Evolutionary conservation across 768 basidiomycete genomes (phyloP).

Genomic region (Holtermanniella nyarrowii): DNA sequence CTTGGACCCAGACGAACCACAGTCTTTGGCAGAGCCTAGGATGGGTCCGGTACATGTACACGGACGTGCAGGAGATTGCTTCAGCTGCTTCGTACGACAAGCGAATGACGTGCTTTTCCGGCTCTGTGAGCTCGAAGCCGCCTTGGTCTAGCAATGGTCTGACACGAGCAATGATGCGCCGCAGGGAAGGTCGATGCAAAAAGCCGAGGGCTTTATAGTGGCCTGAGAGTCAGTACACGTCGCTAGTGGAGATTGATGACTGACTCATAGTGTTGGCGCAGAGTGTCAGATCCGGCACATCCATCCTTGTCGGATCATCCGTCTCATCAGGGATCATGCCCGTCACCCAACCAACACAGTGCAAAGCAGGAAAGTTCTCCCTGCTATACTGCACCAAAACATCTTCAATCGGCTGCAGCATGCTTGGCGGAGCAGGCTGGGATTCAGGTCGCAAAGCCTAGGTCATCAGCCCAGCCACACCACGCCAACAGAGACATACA

Average conservation of each 20-base stretch:
- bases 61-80: slow-evolving; percentile 21
- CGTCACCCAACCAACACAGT: background rate
- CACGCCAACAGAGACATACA: slow-evolving; percentile 3
- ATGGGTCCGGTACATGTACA: slow-evolving; percentile 24
- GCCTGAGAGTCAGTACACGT: slow-evolving; percentile 14
- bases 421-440: slow-evolving; percentile 16
- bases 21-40: slow-evolving; percentile 20
- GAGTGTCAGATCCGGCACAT: slow-evolving; percentile 10
- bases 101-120: slow-evolving; percentile 16
- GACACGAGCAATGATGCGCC: slow-evolving; percentile 22
- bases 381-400: slow-evolving; percentile 6
- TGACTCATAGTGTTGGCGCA: slow-evolving; percentile 15
- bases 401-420: slow-evolving; percentile 13
- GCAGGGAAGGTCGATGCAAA: slow-evolving; percentile 27
- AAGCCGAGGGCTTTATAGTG: slow-evolving; percentile 33
- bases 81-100: slow-evolving; percentile 27
- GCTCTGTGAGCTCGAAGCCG: background rate
- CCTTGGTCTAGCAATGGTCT: slow-evolving; percentile 9
- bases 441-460: slow-evolving; percentile 24
- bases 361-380: too few relatives aligned
- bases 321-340: background rate
- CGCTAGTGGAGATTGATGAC: background rate
- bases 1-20: slow-evolving; percentile 34
- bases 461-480: background rate
- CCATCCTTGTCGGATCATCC: slow-evolving; percentile 8